Evolutionary conservation across 345 rosid species (phyloP).

Genomic region (Zanthoxylum bungeanum): DNA sequence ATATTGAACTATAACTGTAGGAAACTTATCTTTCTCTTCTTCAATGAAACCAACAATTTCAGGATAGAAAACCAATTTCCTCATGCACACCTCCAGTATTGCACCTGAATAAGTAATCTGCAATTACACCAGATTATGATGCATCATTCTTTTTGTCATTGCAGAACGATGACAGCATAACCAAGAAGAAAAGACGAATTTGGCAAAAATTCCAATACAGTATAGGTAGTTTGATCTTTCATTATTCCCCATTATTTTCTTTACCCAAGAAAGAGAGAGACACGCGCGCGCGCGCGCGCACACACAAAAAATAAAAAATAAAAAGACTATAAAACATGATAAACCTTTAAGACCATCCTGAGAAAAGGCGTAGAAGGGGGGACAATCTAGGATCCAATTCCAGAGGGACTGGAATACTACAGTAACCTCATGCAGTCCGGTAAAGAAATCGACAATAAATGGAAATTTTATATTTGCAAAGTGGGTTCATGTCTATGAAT

Average conservation of each 20-base stretch:
- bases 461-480: not conserved
- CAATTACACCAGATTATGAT: conserved; percentile 17
- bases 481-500: not conserved
- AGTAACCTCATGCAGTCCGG: not conserved
- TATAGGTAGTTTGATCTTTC: too few species aligned
- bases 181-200: not conserved
- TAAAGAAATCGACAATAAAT: not conserved
- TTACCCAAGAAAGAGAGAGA: too few species aligned
- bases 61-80: conserved; percentile 89
- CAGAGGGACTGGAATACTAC: not conserved
- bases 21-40: conserved; percentile 85
- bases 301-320: too few species aligned
- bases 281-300: too few species aligned
- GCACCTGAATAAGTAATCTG: conserved; percentile 89
- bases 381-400: not conserved
- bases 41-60: conserved; percentile 87
- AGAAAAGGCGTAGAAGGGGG: too few species aligned
- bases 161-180: not conserved
- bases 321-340: too few species aligned
- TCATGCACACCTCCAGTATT: conserved; percentile 85
- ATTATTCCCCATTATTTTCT: too few species aligned
- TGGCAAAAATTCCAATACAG: too few species aligned
- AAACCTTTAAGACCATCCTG: too few species aligned
- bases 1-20: conserved; percentile 66
- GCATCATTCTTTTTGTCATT: not conserved